phyloP scores from a whole-genome alignment of 192 early-diverging fungal genomes.

The Geranomyces variabilis region DNA sequence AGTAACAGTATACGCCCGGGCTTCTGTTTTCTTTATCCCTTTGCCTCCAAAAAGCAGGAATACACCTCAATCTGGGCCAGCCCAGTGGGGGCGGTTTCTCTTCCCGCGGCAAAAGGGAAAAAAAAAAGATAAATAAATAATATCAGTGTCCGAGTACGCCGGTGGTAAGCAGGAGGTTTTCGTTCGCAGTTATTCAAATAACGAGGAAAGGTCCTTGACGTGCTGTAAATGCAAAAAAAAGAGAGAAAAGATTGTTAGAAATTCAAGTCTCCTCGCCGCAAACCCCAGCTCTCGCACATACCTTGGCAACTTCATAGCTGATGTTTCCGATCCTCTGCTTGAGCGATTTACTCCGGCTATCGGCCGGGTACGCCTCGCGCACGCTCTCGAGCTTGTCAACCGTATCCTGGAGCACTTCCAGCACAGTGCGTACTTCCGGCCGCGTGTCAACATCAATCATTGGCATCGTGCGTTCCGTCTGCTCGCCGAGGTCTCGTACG shows the following conservation, averaged over 20 bases:
- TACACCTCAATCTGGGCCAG: no score
- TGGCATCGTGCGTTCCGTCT: slow-evolving; percentile 34
- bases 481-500: slow-evolving; percentile 37
- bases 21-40: no score
- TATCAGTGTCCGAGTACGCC: no score
- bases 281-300: slow-evolving; percentile 7
- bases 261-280: background rate
- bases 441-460: slow-evolving; percentile 25
- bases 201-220: slow-evolving; percentile 34
- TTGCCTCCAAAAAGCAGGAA: no score
- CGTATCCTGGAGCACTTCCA: slow-evolving; percentile 21
- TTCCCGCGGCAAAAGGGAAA: no score
- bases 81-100: no score
- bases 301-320: slow-evolving; percentile 47
- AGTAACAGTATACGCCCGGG: no score
- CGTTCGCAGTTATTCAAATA: slow-evolving; percentile 34
- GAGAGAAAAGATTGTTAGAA: background rate
- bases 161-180: no score
- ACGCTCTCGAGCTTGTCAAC: slow-evolving; percentile 20
- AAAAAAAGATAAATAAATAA: no score
- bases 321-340: slow-evolving; percentile 36
- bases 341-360: slow-evolving; percentile 18
- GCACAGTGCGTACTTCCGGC: slow-evolving; percentile 18
- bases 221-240: slow-evolving; percentile 14
- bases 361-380: slow-evolving; percentile 10